Evolutionary conservation across 441 rosid species (phyloP), one percentile per base, ranked within the genome.

Genomic region (Eruca vesicaria): DNA sequence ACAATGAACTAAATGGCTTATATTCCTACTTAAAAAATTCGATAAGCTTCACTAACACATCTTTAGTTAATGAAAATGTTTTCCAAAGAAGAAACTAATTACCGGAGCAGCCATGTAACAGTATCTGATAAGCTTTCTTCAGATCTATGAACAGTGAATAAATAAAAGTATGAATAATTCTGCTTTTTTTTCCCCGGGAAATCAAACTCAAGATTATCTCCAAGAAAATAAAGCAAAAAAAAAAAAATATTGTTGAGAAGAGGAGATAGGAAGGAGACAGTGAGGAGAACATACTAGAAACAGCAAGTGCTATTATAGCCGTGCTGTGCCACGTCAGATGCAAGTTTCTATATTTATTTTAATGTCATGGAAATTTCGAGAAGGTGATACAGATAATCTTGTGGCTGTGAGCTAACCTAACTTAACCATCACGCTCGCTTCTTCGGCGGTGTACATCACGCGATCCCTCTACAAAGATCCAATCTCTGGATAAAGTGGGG

Each of bases 401-500:
- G 96, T 86, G 93, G 96, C 86, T 84, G 74, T 79, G 80, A 85
- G 78, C 29, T 61, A 59, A 65, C 63, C 60, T 72, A 65, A 62
- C 6, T n/a, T 10, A 8, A 1, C 76, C 62, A 82, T 84, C 88
- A 89, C 80, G 81, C 77, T 45, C 77, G 48, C 3, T 56, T 3
- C 11, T 15, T 9, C n/a, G 7, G 16, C 2, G 5, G 55, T 71
- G 57, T 16, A 7, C 9, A 4, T 31, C 59, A 77, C 76, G 76
- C 69, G 76, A 19, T 14, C 33, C 19, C 14, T 59, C 6, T n/a
- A 16, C 9, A 41, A 59, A 20, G 38, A 66, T 31, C 53, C 9
- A 18, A 45, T 66, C 19, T 53, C 58, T 48, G 68, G 64, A 45
- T 57, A 59, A 57, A 14, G 67, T 52, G 69, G 57, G 48, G 45